phyloP scores from a whole-genome alignment of 768 basidiomycete species.

The Tylopilus balloui region DNA sequence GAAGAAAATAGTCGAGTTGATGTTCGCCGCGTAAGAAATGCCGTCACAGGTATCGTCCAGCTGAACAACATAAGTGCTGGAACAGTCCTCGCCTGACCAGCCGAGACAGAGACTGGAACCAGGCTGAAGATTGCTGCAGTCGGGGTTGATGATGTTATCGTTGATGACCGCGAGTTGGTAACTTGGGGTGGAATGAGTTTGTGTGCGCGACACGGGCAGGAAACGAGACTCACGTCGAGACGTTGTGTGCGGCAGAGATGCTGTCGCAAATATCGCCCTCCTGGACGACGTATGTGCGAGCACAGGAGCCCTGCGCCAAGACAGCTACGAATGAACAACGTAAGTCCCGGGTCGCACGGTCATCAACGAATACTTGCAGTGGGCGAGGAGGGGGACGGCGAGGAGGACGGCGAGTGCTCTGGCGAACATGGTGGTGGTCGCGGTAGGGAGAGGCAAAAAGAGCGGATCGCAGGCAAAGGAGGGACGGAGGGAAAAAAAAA shows the following conservation, averaged over 20 bases:
- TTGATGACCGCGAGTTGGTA: slow-evolving; percentile 74
- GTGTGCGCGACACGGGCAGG: not conserved
- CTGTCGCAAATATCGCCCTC: slow-evolving; percentile 64
- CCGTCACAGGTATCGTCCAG: slow-evolving; percentile 55
- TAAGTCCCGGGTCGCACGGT: not conserved
- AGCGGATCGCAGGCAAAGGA: slow-evolving; percentile 14
- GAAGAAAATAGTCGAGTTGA: slow-evolving; percentile 53
- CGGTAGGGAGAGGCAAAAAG: slow-evolving; percentile 11
- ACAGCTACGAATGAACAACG: slow-evolving; percentile 13
- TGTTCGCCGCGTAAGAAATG: slow-evolving; percentile 35
- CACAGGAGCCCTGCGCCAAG: slow-evolving; percentile 38
- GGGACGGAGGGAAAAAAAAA: slow-evolving; percentile 7
- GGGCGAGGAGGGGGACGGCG: slow-evolving; percentile 44
- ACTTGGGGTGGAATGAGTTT: slow-evolving; percentile 33
- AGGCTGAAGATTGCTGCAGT: slow-evolving; percentile 56
- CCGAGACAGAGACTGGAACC: slow-evolving; percentile 61
- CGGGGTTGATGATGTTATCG: slow-evolving; percentile 41
- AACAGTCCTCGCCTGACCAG: slow-evolving; percentile 55
- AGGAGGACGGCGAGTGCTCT: slow-evolving; percentile 38
- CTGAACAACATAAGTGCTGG: slow-evolving; percentile 51
- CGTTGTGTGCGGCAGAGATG: slow-evolving; percentile 61
- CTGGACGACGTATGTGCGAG: slow-evolving; percentile 56
- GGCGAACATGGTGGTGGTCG: slow-evolving; percentile 35
- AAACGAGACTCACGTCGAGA: slow-evolving; percentile 51
- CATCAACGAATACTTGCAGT: slow-evolving; percentile 31